Percentiles rank a stretch among this genome's conserved stretches.
Conservation (phyloP, 768 basidiomycete species). For the Obba rivulosa region DNA sequence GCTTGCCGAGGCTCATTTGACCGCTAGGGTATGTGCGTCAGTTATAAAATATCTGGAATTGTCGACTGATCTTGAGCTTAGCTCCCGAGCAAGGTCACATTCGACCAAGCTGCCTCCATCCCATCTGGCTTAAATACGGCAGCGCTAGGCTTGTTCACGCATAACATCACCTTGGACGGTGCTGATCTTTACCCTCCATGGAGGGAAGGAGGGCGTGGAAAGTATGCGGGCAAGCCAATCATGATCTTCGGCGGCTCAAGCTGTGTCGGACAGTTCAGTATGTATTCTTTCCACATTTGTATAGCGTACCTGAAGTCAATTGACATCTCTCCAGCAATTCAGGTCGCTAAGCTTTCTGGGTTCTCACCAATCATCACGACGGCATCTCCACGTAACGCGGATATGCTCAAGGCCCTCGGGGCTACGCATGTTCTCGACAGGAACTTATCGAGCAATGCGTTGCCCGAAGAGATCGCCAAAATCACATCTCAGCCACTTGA, state of each 20-base stretch:
- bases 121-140: conserved; percentile 28
- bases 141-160: conserved; percentile 27
- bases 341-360: conserved; percentile 12
- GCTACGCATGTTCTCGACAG: conserved; percentile 14
- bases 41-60: background rate
- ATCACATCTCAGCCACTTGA: conserved; percentile 11
- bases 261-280: conserved; percentile 35
- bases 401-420: conserved; percentile 3
- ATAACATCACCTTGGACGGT: conserved; percentile 16
- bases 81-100: conserved; percentile 11
- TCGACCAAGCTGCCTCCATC: conserved; percentile 35
- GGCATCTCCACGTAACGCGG: conserved; percentile 8
- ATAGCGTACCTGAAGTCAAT: too few relatives aligned
- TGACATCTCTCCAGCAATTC: conserved; percentile 3
- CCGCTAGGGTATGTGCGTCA: conserved; percentile 13
- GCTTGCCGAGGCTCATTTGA: conserved; percentile 13
- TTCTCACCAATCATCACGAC: conserved; percentile 12
- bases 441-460: background rate
- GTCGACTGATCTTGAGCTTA: background rate
- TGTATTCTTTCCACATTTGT: background rate
- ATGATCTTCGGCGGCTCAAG: conserved; percentile 34
- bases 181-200: conserved; percentile 28
- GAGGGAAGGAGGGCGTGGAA: conserved; percentile 25
- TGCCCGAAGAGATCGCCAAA: background rate
- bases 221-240: conserved; percentile 26